Percentiles rank a stretch among this genome's conserved stretches.
Evolutionary conservation across 1,284 basidiomycete species (phyloP).

Genomic region (Tylopilus sp.): DNA sequence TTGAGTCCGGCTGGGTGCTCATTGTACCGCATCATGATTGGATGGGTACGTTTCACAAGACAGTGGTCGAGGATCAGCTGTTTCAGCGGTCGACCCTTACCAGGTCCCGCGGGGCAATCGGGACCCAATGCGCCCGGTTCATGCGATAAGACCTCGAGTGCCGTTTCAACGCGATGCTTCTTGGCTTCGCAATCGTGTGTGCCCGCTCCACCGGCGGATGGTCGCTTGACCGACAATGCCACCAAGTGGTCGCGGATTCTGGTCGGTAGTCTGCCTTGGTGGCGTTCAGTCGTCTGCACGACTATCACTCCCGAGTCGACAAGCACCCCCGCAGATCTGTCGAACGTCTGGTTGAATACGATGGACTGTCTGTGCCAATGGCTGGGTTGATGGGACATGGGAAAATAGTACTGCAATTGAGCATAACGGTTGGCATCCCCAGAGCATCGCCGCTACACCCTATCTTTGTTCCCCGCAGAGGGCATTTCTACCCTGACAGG

Average conservation of each 20-base stretch:
- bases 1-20: no score
- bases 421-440: constrained; percentile 18
- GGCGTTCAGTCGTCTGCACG: no score
- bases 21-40: no score
- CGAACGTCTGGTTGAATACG: no score
- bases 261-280: not conserved
- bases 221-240: not conserved
- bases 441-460: constrained; percentile 16
- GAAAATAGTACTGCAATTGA: constrained; percentile 24
- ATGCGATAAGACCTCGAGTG: not conserved
- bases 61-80: no score
- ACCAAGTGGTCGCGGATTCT: not conserved
- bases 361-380: no score
- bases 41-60: no score
- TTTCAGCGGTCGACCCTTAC: not conserved
- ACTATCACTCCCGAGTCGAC: not conserved
- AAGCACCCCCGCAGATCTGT: not conserved
- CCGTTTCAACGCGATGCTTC: constrained; percentile 9
- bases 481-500: not conserved
- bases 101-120: not conserved
- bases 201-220: not conserved
- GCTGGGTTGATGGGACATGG: constrained; percentile 4
- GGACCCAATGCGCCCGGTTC: not conserved
- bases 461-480: constrained; percentile 6
- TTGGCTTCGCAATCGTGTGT: not conserved